Evolutionary conservation across 2,329 filamentous ascomycete species (phyloP).

Genomic region (Arachnopeziza araneosa): DNA sequence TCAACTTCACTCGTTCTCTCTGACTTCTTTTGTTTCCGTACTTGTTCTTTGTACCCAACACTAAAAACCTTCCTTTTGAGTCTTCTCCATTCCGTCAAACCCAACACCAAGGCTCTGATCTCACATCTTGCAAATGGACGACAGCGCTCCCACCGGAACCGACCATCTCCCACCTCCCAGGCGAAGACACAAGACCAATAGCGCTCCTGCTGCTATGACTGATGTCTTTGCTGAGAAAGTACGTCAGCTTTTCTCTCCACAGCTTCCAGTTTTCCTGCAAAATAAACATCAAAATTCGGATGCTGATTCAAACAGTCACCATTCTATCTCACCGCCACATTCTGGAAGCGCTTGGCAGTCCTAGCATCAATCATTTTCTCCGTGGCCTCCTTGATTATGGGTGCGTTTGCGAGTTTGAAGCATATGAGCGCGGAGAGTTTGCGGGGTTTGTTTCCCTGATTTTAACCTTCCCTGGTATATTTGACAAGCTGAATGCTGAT

Average conservation of each 20-base stretch:
- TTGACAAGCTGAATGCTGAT: background rate
- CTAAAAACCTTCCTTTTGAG: no score
- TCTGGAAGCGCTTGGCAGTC: constrained; percentile 26
- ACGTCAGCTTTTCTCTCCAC: background rate
- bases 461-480: background rate
- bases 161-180: background rate
- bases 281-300: background rate
- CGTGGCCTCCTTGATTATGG: constrained; percentile 13
- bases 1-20: no score
- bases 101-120: no score
- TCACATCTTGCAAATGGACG: no score
- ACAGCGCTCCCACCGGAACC: no score
- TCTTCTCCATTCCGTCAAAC: no score
- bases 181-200: background rate
- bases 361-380: constrained; percentile 18
- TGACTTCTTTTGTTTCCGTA: no score
- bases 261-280: background rate
- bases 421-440: constrained; percentile 1
- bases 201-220: background rate
- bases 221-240: background rate
- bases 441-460: constrained; percentile 9
- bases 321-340: constrained; percentile 17
- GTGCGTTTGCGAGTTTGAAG: constrained; percentile 13
- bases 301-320: constrained; percentile 4
- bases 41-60: no score